phyloP scores from a whole-genome alignment of 805 yeast species.

The Candida palmyrensis region DNA sequence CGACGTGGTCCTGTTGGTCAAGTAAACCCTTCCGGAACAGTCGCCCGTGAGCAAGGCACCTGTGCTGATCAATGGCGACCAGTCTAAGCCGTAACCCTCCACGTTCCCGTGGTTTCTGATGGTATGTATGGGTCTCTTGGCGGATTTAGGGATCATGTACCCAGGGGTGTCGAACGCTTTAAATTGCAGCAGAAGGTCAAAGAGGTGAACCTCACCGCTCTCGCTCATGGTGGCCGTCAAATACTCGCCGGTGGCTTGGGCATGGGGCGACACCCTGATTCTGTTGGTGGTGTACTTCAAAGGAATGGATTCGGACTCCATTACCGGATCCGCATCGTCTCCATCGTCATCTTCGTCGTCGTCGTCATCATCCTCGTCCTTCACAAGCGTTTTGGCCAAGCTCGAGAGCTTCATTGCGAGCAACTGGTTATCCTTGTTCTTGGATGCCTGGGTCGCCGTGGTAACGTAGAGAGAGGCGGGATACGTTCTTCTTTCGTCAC shows the following conservation, averaged over 20 bases:
- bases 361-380: constrained; percentile 73
- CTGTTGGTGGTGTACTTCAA: constrained; percentile 84
- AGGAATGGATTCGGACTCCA: constrained; percentile 80
- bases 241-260: constrained; percentile 69
- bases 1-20: constrained; percentile 71
- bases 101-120: constrained; percentile 82
- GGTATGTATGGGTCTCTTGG: constrained; percentile 79
- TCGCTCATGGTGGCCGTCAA: constrained; percentile 86
- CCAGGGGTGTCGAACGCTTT: constrained; percentile 90
- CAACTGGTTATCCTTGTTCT: constrained; percentile 83
- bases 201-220: constrained; percentile 82
- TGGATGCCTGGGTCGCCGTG: constrained; percentile 91
- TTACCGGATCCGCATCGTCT: constrained; percentile 69
- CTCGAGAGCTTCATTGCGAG: constrained; percentile 79
- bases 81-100: constrained; percentile 97
- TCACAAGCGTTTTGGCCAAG: constrained; percentile 79
- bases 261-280: constrained; percentile 76
- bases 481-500: constrained; percentile 81
- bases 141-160: constrained; percentile 65
- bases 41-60: constrained; percentile 90
- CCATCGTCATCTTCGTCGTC: constrained; percentile 70
- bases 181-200: constrained; percentile 73
- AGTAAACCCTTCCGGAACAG: constrained; percentile 72
- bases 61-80: constrained; percentile 82
- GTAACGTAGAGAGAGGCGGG: constrained; percentile 85